Evolutionary conservation across 331 rosid species (phyloP), one percentile per base, ranked within the genome.

Genomic region (Saraca asoca): DNA sequence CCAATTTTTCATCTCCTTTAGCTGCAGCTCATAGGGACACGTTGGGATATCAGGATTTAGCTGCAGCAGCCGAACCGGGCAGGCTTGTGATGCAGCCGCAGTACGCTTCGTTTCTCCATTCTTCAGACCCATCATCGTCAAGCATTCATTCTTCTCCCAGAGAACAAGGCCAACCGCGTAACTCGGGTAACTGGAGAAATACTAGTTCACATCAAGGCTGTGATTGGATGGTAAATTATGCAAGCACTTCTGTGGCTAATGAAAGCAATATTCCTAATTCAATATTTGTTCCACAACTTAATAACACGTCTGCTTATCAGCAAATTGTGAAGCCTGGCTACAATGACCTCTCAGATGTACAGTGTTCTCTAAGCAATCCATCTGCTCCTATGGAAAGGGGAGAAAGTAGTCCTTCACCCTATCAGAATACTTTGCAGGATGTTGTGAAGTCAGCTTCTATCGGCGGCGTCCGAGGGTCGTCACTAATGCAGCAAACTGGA

Each of bases 381-480:
- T 63, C 74, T 51, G 46, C 16, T 31, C 61, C 57, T 31, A 31
- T 77, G 29, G 60, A 72, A 10, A 65, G 41, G 55, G 64, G 73
- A 49, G 80, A 68, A 49, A 20, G 69, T 38, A 10, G 60, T 5
- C 38, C 81, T 41, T 57, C 79, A 2, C 19, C 68, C 7, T 83
- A 58, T 74, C 89, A 81, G 4, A 86, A 73, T 60, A 65, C 80
- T 38, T 80, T 91, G 45, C 89, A 84, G n/a, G 96, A 86, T 54
- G 73, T 85, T 24, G 83, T 91, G 6, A 80, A 76, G 34, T 72
- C 88, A 0, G 79, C 89, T 63, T 83, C 92, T 14, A 42, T 76
- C 10, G 58, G 76, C 19, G 58, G 76, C 19, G 64, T 62, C 17
- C 75, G 66, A 31, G 76, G 67, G 12, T 64, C 72, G 13, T 24